Base-by-base conservation (phyloP, 257 asterid genomes). In the Penstemon barbatus region DNA sequence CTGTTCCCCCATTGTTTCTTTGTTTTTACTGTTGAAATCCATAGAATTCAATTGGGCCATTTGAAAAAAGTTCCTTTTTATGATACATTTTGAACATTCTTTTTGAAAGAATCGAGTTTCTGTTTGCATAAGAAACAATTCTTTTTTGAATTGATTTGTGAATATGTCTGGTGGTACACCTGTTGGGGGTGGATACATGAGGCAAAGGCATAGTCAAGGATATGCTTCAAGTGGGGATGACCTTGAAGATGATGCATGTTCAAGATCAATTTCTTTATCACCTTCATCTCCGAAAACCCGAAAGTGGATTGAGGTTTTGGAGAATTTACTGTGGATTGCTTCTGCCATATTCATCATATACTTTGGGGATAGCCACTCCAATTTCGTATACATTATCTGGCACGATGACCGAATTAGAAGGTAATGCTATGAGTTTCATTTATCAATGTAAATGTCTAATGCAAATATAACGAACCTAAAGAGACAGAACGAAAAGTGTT, bases 161-260 rank as follows among this genome's bases (percentile, higher is more conserved):
- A 57, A 33, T 63, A 85, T 85, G 90, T 85, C 90, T 72, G 86
- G 90, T 18, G 90, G 86, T 68, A 73, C 84, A 48, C 87, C 90
- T 46, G 74, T 71, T 66, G 83, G 80, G 61, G 79, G 83, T 19
- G 85, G 87, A 68, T 64, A 70, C 54, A 78, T 82, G 84, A 82
- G 90, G 73, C 86, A 75, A 52, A 80, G 90, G 80, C 81, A 78
- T 65, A 85, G 86, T 78, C 90, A 82, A 64, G 87, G 90, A 50
- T 85, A 85, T 76, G 76, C 79, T 43, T 85, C 90, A 15, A 79
- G 90, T 54, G 77, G 90, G 8, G 90, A 85, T 76, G 90, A 85
- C 66, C 81, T 85, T 60, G 90, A 82, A 74, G 90, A 85, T 80
- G 90, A 82, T 76, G 90, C 90, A 33, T 78, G 84, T 75, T 85